Percentiles rank a stretch among this genome's conserved stretches.
Evolutionary conservation across 2,329 filamentous ascomycete species (phyloP).

Genomic region (Raffaelea ambrosiae): DNA sequence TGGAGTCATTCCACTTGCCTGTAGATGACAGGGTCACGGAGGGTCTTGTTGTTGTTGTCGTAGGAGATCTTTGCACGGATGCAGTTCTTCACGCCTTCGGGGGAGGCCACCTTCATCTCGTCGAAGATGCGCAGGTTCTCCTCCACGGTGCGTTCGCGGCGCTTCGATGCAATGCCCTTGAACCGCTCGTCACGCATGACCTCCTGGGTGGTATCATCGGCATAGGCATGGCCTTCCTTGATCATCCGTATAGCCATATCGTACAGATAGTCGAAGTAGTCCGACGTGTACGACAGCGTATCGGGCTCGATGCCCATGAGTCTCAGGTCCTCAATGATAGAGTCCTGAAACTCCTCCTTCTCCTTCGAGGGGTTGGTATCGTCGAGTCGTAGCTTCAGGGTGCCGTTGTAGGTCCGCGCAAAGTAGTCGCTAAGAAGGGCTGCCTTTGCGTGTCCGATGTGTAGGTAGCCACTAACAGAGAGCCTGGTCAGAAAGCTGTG

Average conservation of each 20-base stretch:
- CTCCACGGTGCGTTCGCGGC: constrained; percentile 69
- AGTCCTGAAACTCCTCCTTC: constrained; percentile 91
- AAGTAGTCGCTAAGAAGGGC: constrained; percentile 82
- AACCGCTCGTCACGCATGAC: constrained; percentile 79
- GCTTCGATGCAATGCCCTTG: constrained; percentile 72
- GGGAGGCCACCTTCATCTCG: constrained; percentile 73
- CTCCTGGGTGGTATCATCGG: constrained; percentile 87
- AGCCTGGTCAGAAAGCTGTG: not conserved
- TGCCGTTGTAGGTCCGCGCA: constrained; percentile 87
- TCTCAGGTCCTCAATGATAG: constrained; percentile 83
- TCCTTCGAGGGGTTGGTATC: constrained; percentile 97
- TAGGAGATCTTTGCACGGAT: constrained; percentile 91
- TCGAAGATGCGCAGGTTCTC: constrained; percentile 81
- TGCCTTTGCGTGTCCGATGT: constrained; percentile 86
- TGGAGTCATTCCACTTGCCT: no score
- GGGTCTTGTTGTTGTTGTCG: constrained; percentile 88
- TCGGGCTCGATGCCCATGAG: constrained; percentile 91
- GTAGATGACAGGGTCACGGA: constrained; percentile 96
- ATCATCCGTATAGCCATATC: constrained; percentile 79
- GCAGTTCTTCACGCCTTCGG: constrained; percentile 75
- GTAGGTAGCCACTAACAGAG: constrained; percentile 75
- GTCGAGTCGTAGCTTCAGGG: constrained; percentile 84
- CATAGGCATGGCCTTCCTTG: constrained; percentile 80
- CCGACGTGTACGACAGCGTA: constrained; percentile 78
- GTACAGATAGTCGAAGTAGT: constrained; percentile 92